Base-by-base conservation (phyloP, 2,329 filamentous ascomycete species). In the Pseudogymnoascus sp. region DNA sequence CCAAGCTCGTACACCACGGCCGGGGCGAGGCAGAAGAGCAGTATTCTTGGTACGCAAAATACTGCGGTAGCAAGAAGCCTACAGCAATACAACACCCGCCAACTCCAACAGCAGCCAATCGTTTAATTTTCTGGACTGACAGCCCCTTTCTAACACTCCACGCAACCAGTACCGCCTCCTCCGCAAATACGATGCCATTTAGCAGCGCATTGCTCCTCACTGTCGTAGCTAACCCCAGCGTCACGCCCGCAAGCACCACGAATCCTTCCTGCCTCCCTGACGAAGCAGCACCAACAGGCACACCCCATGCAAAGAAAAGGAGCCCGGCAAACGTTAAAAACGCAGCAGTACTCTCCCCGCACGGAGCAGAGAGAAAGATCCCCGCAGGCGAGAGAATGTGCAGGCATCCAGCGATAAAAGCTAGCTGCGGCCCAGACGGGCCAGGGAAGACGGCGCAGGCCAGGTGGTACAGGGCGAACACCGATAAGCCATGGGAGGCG, bases 361-460 rank as follows among this genome's bases (percentile, higher is more conserved):
- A 96, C 0, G 93, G 91, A 0, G 92, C 88, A 0, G 88, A 92
- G 15, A 99, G 82, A 71, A 99, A 97, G 2, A 97, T 75, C 0
- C 93, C 93, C 0, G 89, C 94, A 0, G 94, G 93, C 0, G 90
- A 94, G 58, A 97, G 71, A 61, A 96, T 81, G 72, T 97, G 91
- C 58, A 97, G 77, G 13, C 82, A 76, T 2, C 90, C 84, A 7
- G 90, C 81, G 21, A 88, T 71, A 64, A 93, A 85, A 1, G 90
- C 82, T 40, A 88, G 73, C 72, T 77, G 65, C 65, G 72, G 61
- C 61, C 70, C 29, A 58, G 50, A 59, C n/a, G 68, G 68, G 63
- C 78, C 70, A 13, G 74, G 73, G 61, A 83, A 83, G 8, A 92
- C 68, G 6, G 80, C 73, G 61, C 78, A 71, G 2, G 86, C 84